phyloP scores from a whole-genome alignment of 2,329 filamentous ascomycete species.

The Microsporum canis region DNA sequence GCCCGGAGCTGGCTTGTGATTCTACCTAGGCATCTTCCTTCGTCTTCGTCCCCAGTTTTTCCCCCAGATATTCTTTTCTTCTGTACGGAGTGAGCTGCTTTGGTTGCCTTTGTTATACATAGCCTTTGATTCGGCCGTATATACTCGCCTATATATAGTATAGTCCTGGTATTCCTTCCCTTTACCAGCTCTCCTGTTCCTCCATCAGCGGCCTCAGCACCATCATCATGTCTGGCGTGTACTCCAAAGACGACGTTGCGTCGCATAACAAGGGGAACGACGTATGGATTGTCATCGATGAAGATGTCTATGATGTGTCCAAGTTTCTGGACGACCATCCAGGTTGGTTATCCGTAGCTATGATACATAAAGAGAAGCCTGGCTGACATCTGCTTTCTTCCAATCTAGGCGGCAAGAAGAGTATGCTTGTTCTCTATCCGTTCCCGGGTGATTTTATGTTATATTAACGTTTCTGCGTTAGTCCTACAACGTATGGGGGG shows the following conservation, averaged over 20 bases:
- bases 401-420: slow-evolving; percentile 13
- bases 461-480: slow-evolving; percentile 22
- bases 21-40: background rate
- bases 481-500: slow-evolving; percentile 54
- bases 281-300: slow-evolving; percentile 17
- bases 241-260: slow-evolving; percentile 73
- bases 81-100: background rate
- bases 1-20: background rate
- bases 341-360: slow-evolving; percentile 9
- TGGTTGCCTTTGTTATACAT: background rate
- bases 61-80: background rate
- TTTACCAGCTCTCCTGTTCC: background rate
- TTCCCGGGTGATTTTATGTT: background rate
- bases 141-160: background rate
- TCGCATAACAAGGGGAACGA: slow-evolving; percentile 49
- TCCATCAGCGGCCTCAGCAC: background rate
- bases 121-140: background rate
- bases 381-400: slow-evolving; percentile 4
- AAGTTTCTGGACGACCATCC: slow-evolving; percentile 17
- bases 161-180: background rate
- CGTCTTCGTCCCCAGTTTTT: background rate
- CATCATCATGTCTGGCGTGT: slow-evolving; percentile 69
- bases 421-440: slow-evolving; percentile 5
- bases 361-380: background rate
- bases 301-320: slow-evolving; percentile 16